These are phyloP conservation scores for Eucalyptus erythrocorys DNA, from an alignment of 345 rosid species.

Conservation along the genomic window DNA sequence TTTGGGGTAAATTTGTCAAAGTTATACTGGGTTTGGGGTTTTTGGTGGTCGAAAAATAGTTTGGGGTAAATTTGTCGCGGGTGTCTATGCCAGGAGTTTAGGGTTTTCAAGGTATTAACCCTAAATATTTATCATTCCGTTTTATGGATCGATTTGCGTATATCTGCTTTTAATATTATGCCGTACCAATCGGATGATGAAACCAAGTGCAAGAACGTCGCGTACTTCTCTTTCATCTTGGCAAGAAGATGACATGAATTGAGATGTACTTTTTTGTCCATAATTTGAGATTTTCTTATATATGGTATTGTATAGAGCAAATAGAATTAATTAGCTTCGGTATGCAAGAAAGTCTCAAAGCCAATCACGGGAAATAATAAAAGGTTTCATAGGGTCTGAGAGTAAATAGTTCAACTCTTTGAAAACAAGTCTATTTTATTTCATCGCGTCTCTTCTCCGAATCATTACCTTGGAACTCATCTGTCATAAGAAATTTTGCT, in stretches of 20 bases:
- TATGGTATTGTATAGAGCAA: neutral
- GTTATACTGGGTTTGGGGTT: too few relatives aligned
- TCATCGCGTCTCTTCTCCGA: accelerated
- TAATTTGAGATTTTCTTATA: neutral
- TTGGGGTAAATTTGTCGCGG: too few relatives aligned
- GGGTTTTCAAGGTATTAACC: too few relatives aligned
- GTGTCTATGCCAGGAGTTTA: too few relatives aligned
- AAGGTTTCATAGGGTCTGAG: neutral
- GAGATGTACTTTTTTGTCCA: neutral
- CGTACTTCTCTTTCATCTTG: neutral
- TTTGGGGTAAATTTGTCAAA: too few relatives aligned
- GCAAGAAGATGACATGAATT: neutral
- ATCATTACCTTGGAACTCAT: accelerated
- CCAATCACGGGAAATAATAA: neutral
- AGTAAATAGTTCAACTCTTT: accelerated
- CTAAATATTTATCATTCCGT: too few relatives aligned
- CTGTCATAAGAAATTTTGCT: accelerated
- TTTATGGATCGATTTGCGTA: too few relatives aligned
- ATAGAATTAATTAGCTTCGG: neutral
- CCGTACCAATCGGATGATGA: too few relatives aligned
- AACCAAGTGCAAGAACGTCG: neutral
- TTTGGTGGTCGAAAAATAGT: too few relatives aligned
- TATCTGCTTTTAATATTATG: too few relatives aligned
- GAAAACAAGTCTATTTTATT: too few relatives aligned
- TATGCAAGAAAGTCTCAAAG: neutral